Evolutionary conservation across 2,329 filamentous ascomycete species (phyloP), one percentile per base, ranked within the genome.

Genomic region (Domatiomyces catenatus): DNA sequence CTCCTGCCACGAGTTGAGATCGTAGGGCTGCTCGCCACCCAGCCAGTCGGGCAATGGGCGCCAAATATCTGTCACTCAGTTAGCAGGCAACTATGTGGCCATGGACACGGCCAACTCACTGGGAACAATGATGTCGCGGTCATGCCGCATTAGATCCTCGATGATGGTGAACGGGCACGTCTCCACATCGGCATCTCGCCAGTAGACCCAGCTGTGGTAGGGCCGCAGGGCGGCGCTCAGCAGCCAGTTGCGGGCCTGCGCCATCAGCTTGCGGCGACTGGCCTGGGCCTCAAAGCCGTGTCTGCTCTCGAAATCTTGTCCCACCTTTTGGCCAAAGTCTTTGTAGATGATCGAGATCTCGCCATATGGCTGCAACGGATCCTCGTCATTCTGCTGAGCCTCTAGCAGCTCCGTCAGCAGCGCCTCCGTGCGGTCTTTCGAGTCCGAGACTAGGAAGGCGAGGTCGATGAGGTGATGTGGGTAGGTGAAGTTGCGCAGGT

Each of bases 291-390:
- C 92, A 64, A 98, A 98, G 20, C 92, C 93, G 67, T 98, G 92
- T 58, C 92, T 83, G 65, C 87, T 94, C 70, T 98, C 92, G 22
- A 96, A 88, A 69, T 98, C 90, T 68, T 98, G 92, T 56, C 94
- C 86, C 53, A 98, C 92, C 65, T 90, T 90, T 66, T 98, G 92
- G 2, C 92, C 92, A 71, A 98, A 98, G 66, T 98, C 90, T 70
- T 98, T 98, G 69, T 96, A 87, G 58, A 98, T 89, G 53, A 98
- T 92, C 0, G 87, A 94, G 52, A 98, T 92, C 70, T 98, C 92
- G 54, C 92, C 92, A 63, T 89, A 98, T 15, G 84, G 81, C 68
- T 89, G 82, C 59, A 80, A 82, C 8, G 83, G 80, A 59, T 95
- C 85, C 19, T 81, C 74, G 54, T 92, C 79, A 20, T 79, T 80